Evolutionary conservation across 116 monocot species (phyloP).

Genomic region (Thalassia testudinum): DNA sequence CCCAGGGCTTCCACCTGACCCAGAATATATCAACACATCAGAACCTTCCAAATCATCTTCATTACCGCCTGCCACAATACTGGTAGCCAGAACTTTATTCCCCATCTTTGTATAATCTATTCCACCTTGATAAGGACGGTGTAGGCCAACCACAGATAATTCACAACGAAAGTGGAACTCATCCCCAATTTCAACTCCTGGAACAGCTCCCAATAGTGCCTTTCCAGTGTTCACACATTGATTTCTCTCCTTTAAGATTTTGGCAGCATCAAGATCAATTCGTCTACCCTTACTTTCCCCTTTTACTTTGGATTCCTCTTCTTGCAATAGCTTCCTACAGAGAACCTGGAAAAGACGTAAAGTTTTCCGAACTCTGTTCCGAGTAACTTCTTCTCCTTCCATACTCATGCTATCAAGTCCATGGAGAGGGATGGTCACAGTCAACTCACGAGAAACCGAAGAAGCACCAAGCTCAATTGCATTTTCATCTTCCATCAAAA

Average conservation of each 20-base stretch:
- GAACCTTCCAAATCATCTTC: slow-evolving; percentile 52
- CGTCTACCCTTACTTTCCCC: slow-evolving; percentile 13
- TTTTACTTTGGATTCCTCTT: slow-evolving; percentile 35
- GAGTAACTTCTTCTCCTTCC: slow-evolving; percentile 8
- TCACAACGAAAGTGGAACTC: slow-evolving; percentile 83
- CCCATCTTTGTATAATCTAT: slow-evolving; percentile 50
- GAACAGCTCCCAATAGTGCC: slow-evolving; percentile 33
- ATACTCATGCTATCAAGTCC: too few species aligned
- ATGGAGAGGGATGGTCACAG: too few species aligned
- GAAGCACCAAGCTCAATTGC: too few species aligned
- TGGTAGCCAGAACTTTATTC: slow-evolving; percentile 30
- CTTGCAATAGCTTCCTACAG: slow-evolving; percentile 37
- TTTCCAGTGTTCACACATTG: slow-evolving; percentile 14
- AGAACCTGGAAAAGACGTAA: slow-evolving; percentile 54
- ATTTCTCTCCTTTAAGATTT: slow-evolving; percentile 28
- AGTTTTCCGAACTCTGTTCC: slow-evolving; percentile 45
- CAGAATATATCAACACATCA: slow-evolving; percentile 63
- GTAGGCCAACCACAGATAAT: slow-evolving; percentile 64
- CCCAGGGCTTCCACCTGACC: slow-evolving; percentile 25
- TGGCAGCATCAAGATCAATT: slow-evolving; percentile 39
- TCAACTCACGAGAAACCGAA: too few species aligned
- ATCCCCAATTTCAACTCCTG: slow-evolving; percentile 82
- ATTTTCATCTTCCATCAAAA: too few species aligned
- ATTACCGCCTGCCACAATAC: slow-evolving; percentile 72
- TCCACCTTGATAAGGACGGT: slow-evolving; percentile 51